Conservation (phyloP, 2,329 filamentous ascomycete genomes). For the Oidium heveae region DNA sequence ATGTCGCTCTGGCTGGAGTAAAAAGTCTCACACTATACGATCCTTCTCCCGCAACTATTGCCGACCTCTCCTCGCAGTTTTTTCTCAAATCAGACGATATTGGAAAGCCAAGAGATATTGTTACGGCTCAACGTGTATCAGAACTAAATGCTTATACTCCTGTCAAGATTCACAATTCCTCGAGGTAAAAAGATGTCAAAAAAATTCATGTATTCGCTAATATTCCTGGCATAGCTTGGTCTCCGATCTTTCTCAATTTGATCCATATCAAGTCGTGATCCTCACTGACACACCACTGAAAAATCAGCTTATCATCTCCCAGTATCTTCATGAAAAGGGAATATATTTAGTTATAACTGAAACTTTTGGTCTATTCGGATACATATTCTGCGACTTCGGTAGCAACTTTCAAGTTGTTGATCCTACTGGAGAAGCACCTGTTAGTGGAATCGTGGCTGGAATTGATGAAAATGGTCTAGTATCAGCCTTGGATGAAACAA, state of each 20-base stretch:
- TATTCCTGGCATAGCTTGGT: conserved; percentile 29
- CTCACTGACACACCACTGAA: conserved; percentile 63
- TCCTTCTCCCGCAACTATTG: conserved; percentile 55
- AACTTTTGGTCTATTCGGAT: conserved; percentile 82
- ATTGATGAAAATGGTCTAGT: conserved; percentile 81
- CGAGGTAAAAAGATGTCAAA: conserved; percentile 18
- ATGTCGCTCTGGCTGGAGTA: conserved; percentile 89
- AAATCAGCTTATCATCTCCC: conserved; percentile 60
- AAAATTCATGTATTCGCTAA: conserved; percentile 1
- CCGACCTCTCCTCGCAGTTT: conserved; percentile 91
- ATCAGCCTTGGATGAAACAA: conserved; percentile 77
- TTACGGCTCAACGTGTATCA: conserved; percentile 69
- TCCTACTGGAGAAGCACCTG: conserved; percentile 66
- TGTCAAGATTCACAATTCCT: conserved; percentile 46
- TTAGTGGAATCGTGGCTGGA: conserved; percentile 68
- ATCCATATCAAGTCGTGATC: conserved; percentile 80
- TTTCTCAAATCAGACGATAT: conserved; percentile 76
- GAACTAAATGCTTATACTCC: conserved; percentile 95
- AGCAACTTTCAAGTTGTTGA: conserved; percentile 81
- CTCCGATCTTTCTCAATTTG: conserved; percentile 54
- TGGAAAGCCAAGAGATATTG: conserved; percentile 69
- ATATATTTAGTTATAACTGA: conserved; percentile 78
- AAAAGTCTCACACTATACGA: conserved; percentile 92
- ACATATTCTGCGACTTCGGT: conserved; percentile 93
- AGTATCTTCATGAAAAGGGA: conserved; percentile 83